These are phyloP conservation scores for Aspergillus ustus DNA, from an alignment of 2,329 filamentous ascomycete genomes.

Conservation along the genomic window DNA sequence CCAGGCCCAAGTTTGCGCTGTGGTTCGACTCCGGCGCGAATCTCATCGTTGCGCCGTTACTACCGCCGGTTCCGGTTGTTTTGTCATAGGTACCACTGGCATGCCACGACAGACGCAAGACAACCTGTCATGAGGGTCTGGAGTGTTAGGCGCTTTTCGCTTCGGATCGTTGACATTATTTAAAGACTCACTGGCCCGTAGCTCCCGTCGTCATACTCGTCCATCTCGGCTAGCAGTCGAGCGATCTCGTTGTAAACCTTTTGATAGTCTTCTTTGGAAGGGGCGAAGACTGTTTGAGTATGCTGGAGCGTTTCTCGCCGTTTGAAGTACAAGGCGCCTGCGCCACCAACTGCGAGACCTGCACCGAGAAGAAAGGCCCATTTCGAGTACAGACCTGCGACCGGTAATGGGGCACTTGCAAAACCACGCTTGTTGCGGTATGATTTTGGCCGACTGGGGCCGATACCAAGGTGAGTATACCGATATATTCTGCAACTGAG, in stretches of 20 bases:
- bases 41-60: conserved; percentile 96
- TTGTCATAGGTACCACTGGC: conserved; percentile 89
- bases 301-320: background rate
- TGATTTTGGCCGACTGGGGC: background rate
- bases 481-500: background rate
- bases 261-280: background rate
- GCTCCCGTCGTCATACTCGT: background rate
- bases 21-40: conserved; percentile 88
- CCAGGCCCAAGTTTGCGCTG: conserved; percentile 90
- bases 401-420: background rate
- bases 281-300: background rate
- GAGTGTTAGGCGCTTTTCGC: background rate
- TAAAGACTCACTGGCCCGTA: background rate
- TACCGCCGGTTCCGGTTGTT: conserved; percentile 84
- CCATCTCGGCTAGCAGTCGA: background rate
- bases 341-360: background rate
- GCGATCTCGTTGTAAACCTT: background rate
- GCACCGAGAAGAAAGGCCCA: background rate
- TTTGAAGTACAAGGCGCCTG: background rate
- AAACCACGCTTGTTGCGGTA: background rate
- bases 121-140: conserved; percentile 51
- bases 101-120: conserved; percentile 93
- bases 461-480: background rate
- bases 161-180: too few relatives aligned
- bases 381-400: background rate